Conservation (phyloP, 139 green algal genomes). For the Parachlorella kessleri region DNA sequence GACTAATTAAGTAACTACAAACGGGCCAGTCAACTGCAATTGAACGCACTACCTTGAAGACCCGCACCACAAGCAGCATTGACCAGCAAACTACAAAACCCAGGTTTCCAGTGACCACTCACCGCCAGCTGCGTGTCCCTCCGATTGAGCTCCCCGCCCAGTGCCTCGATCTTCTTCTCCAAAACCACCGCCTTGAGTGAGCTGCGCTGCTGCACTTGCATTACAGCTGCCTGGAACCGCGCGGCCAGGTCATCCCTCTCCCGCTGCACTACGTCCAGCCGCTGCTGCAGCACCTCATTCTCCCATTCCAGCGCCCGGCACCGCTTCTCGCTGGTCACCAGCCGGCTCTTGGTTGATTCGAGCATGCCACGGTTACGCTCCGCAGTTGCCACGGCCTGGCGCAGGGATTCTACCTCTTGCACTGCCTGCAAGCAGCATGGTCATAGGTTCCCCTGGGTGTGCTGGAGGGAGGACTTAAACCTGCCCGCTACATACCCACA, state of each 20-base stretch:
- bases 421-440: slow-evolving; percentile 47
- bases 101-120: background rate
- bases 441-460: too few relatives aligned
- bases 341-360: slow-evolving; percentile 69
- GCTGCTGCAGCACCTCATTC: slow-evolving; percentile 79
- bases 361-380: slow-evolving; percentile 84
- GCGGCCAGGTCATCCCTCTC: slow-evolving; percentile 82
- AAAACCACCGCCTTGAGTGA: slow-evolving; percentile 50
- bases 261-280: slow-evolving; percentile 64
- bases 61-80: too few relatives aligned
- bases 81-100: too few relatives aligned
- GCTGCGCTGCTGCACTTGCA: slow-evolving; percentile 81
- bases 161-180: slow-evolving; percentile 70
- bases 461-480: too few relatives aligned
- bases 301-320: slow-evolving; percentile 89
- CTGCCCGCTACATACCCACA: background rate
- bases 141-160: slow-evolving; percentile 65
- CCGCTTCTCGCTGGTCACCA: slow-evolving; percentile 78
- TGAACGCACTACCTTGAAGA: too few relatives aligned
- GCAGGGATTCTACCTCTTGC: slow-evolving; percentile 81
- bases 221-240: slow-evolving; percentile 77
- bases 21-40: background rate
- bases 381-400: slow-evolving; percentile 65
- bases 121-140: slow-evolving; percentile 73
- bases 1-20: background rate